These are phyloP conservation scores for Plasmodium relictum DNA, from an alignment of 169 alveolate species.

Conservation along the genomic window DNA sequence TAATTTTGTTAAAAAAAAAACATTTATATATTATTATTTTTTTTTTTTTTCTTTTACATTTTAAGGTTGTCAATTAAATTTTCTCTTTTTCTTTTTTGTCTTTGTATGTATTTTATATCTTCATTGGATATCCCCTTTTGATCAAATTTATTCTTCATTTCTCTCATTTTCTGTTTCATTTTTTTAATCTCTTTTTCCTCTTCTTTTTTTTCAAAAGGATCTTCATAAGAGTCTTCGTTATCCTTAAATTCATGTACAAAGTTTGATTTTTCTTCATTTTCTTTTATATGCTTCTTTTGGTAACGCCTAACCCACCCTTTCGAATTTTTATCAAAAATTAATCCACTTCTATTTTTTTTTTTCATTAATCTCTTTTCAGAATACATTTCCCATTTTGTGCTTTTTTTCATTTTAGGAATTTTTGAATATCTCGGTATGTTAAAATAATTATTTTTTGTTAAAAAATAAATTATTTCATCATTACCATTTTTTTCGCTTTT, in stretches of 20 bases:
- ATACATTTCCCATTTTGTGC: constrained; percentile 48
- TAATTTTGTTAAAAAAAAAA: background rate
- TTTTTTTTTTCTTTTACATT: constrained; percentile 26
- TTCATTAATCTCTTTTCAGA: constrained; percentile 26
- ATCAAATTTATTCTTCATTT: constrained; percentile 52
- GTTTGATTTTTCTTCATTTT: constrained; percentile 31
- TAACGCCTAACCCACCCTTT: constrained; percentile 64
- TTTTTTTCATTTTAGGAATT: constrained; percentile 45
- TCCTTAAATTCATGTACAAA: constrained; percentile 56
- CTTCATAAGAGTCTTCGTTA: constrained; percentile 42
- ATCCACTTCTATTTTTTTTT: constrained; percentile 43
- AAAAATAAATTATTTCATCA: background rate
- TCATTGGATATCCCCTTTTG: constrained; percentile 46
- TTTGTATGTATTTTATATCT: constrained; percentile 39
- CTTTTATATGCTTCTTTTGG: constrained; percentile 55
- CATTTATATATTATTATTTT: background rate
- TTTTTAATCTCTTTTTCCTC: constrained; percentile 66
- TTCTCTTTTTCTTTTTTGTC: constrained; percentile 49
- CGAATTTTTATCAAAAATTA: constrained; percentile 23
- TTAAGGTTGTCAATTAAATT: constrained; percentile 37
- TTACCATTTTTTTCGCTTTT: constrained; percentile 13
- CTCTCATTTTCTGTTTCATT: constrained; percentile 64
- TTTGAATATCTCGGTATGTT: constrained; percentile 47
- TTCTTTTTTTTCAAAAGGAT: constrained; percentile 43
- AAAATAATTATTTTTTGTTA: constrained; percentile 29